phyloP scores from a whole-genome alignment of 2,329 filamentous ascomycete genomes.

The Cordyceps fumosorosea region DNA sequence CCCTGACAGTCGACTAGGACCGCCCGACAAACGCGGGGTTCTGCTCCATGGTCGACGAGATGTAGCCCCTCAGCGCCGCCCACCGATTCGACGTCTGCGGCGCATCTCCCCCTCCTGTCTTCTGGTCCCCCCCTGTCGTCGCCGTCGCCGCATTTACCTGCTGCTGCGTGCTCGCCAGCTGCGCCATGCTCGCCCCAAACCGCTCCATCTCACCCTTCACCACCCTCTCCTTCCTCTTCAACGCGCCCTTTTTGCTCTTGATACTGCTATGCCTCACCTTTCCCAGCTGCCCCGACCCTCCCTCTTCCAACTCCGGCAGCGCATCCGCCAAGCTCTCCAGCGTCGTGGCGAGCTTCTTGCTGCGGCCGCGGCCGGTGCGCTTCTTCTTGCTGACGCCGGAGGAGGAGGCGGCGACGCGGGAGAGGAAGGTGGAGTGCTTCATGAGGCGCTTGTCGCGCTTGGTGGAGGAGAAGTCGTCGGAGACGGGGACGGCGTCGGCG shows the following conservation, averaged over 20 bases:
- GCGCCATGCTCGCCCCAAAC: slow-evolving; percentile 77
- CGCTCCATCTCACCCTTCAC: slow-evolving; percentile 76
- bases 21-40: slow-evolving; percentile 62
- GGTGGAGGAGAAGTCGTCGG: slow-evolving; percentile 57
- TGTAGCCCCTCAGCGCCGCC: slow-evolving; percentile 77
- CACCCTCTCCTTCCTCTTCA: slow-evolving; percentile 76
- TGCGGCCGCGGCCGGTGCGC: slow-evolving; percentile 45
- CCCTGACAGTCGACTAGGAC: neutral
- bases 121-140: slow-evolving; percentile 1
- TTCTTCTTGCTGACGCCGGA: slow-evolving; percentile 11
- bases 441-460: slow-evolving; percentile 82
- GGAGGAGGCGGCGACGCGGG: slow-evolving; percentile 51
- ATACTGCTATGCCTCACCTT: slow-evolving; percentile 70
- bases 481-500: slow-evolving; percentile 40
- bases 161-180: slow-evolving; percentile 46
- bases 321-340: slow-evolving; percentile 74
- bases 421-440: slow-evolving; percentile 74
- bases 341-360: slow-evolving; percentile 71
- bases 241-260: slow-evolving; percentile 66
- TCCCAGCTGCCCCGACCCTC: slow-evolving; percentile 39
- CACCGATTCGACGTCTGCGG: slow-evolving; percentile 49
- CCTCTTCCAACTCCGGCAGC: slow-evolving; percentile 55
- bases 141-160: neutral
- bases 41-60: slow-evolving; percentile 82
- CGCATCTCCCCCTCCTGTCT: neutral